Base-by-base conservation (phyloP, 176 grass and related monocot species). In the Oryza brachyantha region DNA sequence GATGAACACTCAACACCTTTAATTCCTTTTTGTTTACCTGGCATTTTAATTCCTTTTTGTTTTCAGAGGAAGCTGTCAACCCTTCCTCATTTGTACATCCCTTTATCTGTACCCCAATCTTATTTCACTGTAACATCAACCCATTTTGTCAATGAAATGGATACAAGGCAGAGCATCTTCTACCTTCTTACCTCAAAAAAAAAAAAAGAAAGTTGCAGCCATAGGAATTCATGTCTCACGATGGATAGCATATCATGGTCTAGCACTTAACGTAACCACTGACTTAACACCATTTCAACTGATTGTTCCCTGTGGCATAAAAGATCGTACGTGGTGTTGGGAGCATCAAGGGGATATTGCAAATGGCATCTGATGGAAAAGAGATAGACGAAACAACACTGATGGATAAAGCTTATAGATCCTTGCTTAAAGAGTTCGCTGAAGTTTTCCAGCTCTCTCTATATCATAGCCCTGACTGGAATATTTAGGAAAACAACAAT, bases 131-230 rank as follows among this genome's bases (percentile, higher is more conserved):
- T n/a, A n/a, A n/a, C n/a, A n/a, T n/a, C n/a, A n/a, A n/a, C n/a
- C n/a, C n/a, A n/a, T n/a, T n/a, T n/a, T n/a, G n/a, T n/a, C n/a
- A n/a, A n/a, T n/a, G n/a, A n/a, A n/a, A n/a, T n/a, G n/a, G n/a
- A n/a, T n/a, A n/a, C n/a, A n/a, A n/a, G n/a, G n/a, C n/a, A n/a
- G n/a, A n/a, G n/a, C n/a, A n/a, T n/a, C n/a, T n/a, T n/a, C n/a
- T n/a, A n/a, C n/a, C n/a, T n/a, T n/a, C n/a, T n/a, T n/a, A n/a
- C n/a, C n/a, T n/a, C n/a, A n/a, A n/a, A n/a, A n/a, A n/a, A n/a
- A n/a, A n/a, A n/a, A n/a, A n/a, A n/a, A n/a, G n/a, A n/a, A 97
- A 78, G 81, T 97, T 81, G 92, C 89, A 27, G 92, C 95, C 19
- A 92, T 90, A 55, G 89, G 89, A 31, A 87, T 98, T 40, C 80